Percentiles rank a stretch among this genome's conserved stretches.
These are phyloP conservation scores for Mortierella sp. DNA, from an alignment of 371 early-diverging fungal species.

Conservation along the genomic window DNA sequence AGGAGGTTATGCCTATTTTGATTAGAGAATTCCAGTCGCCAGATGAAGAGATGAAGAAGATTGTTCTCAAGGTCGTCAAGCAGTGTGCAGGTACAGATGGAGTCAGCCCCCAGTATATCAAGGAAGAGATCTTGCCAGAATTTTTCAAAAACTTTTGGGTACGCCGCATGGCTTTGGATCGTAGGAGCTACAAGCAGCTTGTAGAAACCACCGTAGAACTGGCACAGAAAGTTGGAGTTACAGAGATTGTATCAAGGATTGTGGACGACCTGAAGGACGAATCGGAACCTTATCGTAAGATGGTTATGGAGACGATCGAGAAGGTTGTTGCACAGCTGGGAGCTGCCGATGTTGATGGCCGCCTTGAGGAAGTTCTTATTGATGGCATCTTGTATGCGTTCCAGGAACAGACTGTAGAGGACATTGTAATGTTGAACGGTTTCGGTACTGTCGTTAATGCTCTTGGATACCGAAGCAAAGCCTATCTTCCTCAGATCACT, in stretches of 20 bases:
- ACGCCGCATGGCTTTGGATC: slow-evolving; percentile 96
- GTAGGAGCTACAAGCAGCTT: slow-evolving; percentile 91
- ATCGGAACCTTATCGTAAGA: slow-evolving; percentile 93
- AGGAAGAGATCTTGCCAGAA: slow-evolving; percentile 91
- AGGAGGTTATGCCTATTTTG: slow-evolving; percentile 92
- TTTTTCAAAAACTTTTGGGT: slow-evolving; percentile 98
- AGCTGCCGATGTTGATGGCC: slow-evolving; percentile 90
- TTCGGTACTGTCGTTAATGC: slow-evolving; percentile 96
- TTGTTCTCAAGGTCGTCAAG: slow-evolving; percentile 96
- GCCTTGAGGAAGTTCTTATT: slow-evolving; percentile 92
- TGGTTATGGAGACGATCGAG: slow-evolving; percentile 97
- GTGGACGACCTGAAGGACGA: slow-evolving; percentile 96
- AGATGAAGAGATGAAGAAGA: slow-evolving; percentile 98
- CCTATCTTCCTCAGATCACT: slow-evolving; percentile 93
- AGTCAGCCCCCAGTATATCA: slow-evolving; percentile 87
- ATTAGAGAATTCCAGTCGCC: slow-evolving; percentile 97
- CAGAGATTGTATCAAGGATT: slow-evolving; percentile 88
- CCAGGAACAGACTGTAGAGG: slow-evolving; percentile 96
- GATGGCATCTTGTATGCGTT: slow-evolving; percentile 97
- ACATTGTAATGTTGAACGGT: slow-evolving; percentile 92
- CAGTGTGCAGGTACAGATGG: slow-evolving; percentile 97
- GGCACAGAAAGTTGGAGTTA: slow-evolving; percentile 93
- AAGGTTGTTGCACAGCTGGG: slow-evolving; percentile 85
- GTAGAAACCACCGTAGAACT: slow-evolving; percentile 97
- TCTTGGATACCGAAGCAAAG: slow-evolving; percentile 89